A percentile compares a stretch with the other conserved stretches of the same genome.
Evolutionary conservation across 2,329 filamentous ascomycete genomes (phyloP).

Genomic region (Colletotrichum incanum): DNA sequence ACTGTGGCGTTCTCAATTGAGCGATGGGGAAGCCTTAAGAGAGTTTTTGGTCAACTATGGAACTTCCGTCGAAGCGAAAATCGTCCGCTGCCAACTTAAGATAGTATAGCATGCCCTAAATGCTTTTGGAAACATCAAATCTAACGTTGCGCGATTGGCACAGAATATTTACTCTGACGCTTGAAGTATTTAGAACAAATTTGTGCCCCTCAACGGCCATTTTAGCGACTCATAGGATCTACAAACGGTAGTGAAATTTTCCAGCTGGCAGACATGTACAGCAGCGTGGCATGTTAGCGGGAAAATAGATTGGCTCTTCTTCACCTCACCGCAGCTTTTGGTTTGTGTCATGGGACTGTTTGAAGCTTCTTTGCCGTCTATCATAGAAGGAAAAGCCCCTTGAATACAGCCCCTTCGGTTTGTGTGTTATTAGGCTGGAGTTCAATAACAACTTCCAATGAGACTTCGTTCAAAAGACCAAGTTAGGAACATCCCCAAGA

Average conservation of each 20-base stretch:
- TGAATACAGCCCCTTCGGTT: neutral
- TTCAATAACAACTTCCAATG: constrained; percentile 9
- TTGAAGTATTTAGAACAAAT: neutral
- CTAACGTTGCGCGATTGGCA: neutral
- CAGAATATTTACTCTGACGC: no score
- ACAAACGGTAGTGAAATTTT: neutral
- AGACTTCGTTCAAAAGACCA: neutral
- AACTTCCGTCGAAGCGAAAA: no score
- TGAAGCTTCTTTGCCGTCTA: neutral
- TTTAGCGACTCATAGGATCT: neutral
- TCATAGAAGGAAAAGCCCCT: neutral
- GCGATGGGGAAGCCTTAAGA: no score
- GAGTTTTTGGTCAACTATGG: no score
- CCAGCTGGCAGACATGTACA: neutral
- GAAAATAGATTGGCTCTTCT: neutral
- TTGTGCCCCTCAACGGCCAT: neutral
- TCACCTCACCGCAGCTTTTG: neutral
- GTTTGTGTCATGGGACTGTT: neutral
- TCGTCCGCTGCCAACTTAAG: no score
- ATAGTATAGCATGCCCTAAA: no score
- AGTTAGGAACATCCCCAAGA: neutral
- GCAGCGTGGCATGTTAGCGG: neutral
- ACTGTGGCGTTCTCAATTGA: no score
- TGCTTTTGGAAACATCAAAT: no score
- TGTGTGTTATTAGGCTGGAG: neutral